Evolutionary conservation across 2,329 filamentous ascomycete species (phyloP), one percentile per base, ranked within the genome.

Genomic region (Ophiostoma novo-ulmi): DNA sequence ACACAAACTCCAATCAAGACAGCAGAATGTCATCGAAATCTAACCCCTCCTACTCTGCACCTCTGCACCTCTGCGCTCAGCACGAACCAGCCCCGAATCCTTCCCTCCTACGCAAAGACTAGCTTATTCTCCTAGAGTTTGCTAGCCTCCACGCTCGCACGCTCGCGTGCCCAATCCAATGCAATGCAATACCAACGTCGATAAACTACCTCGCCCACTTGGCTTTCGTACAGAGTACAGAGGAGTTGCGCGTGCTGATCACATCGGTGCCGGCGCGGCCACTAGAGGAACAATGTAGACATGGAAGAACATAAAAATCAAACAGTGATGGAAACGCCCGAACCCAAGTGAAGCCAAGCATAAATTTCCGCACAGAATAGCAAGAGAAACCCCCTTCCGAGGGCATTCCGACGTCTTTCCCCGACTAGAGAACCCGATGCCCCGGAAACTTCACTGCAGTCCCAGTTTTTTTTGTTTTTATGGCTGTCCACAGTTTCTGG

Each of bases 391-490:
- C 39, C 39, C 11, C 39, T 44, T 44, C 39, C 8, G 39, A 8
- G 39, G 39, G 39, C 7, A 14, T 44, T 44, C 39, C 39, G 48
- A 55, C 3, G 48, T 31, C 31, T 31, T 31, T 31, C 31, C 31
- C 31, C 31, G 31, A 31, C 22, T 5, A 13, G 31, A 64, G 61
- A 65, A 65, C 36, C 61, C 63, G 63, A 65, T 65, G 63, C 63
- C 63, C 63, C 63, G 63, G 63, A 65, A 65, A 65, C 36, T 36
- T 26, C 20, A 65, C 63, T 35, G 61, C 63, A 65, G 63, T 65
- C 63, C 63, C 63, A 64, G 8, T 64, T 64, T 64, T 64, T 64
- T 4, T 8, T 0, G 20, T 22, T 10, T 14, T 11, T 22, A 14
- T 38, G n/a, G 20, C 20, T 58, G 52, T 22, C 48, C 39, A 44